These are phyloP conservation scores for Colletotrichum agaves DNA, from an alignment of 2,329 filamentous ascomycete species.

Conservation along the genomic window DNA sequence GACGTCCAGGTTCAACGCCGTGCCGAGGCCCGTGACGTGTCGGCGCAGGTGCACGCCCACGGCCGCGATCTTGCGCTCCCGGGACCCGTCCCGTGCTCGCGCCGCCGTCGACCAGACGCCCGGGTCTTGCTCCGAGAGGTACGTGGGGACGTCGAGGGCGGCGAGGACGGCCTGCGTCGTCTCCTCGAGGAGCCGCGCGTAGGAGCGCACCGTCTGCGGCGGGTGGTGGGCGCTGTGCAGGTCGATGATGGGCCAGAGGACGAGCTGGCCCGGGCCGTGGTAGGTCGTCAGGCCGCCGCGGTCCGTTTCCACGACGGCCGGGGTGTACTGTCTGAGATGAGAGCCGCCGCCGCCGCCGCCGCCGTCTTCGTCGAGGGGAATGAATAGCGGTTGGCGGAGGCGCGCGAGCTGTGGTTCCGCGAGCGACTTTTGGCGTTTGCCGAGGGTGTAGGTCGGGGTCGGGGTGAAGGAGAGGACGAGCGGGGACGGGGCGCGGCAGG, in stretches of 20 bases:
- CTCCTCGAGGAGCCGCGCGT: slow-evolving; percentile 82
- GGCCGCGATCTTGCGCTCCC: slow-evolving; percentile 82
- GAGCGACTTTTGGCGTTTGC: slow-evolving; percentile 77
- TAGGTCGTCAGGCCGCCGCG: slow-evolving; percentile 94
- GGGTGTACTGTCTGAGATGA: slow-evolving; percentile 48
- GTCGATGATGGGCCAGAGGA: slow-evolving; percentile 93
- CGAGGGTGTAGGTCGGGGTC: slow-evolving; percentile 87
- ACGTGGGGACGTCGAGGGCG: slow-evolving; percentile 58
- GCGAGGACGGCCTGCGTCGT: slow-evolving; percentile 75
- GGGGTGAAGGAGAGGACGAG: slow-evolving; percentile 86
- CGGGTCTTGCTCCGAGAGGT: slow-evolving; percentile 76
- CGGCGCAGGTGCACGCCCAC: slow-evolving; percentile 91
- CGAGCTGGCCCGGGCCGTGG: slow-evolving; percentile 92
- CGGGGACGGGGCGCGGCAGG: slow-evolving; percentile 65
- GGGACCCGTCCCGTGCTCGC: slow-evolving; percentile 38
- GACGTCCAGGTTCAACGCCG: slow-evolving; percentile 81
- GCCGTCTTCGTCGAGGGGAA: slow-evolving; percentile 43
- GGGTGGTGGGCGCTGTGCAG: slow-evolving; percentile 69
- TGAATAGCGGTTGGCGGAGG: slow-evolving; percentile 53
- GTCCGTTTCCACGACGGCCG: slow-evolving; percentile 75
- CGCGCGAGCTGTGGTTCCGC: slow-evolving; percentile 55
- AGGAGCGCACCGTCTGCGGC: slow-evolving; percentile 75
- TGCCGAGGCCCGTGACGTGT: slow-evolving; percentile 84
- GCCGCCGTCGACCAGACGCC: slow-evolving; percentile 78
- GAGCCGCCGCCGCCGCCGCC: not conserved